Evolutionary conservation across 2,329 filamentous ascomycete genomes (phyloP).

Genomic region (Aureobasidium sp.): DNA sequence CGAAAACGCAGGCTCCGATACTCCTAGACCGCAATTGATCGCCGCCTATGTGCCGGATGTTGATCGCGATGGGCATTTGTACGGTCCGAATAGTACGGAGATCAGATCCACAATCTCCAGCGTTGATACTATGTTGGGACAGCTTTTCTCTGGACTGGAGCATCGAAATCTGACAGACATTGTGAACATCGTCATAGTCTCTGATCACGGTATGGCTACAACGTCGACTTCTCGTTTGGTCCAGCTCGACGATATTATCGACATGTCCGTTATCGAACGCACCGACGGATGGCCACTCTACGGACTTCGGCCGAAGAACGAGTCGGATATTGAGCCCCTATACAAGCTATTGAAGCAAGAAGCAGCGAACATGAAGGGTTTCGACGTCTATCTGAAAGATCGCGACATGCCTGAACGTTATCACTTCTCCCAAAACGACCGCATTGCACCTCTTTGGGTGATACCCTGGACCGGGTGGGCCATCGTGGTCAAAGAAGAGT

Average conservation of each 20-base stretch:
- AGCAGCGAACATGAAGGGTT: conserved; percentile 57
- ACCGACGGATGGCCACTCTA: conserved; percentile 92
- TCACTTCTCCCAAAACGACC: conserved; percentile 79
- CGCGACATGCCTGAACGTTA: conserved; percentile 86
- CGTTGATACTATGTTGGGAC: conserved; percentile 77
- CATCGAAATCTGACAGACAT: conserved; percentile 77
- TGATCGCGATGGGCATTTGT: conserved; percentile 77
- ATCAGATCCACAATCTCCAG: conserved; percentile 68
- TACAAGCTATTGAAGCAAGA: conserved; percentile 54
- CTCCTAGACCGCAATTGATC: conserved; percentile 78
- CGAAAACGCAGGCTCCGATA: conserved; percentile 32
- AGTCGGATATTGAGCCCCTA: conserved; percentile 57
- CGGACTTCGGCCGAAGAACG: conserved; percentile 73
- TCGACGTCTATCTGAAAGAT: conserved; percentile 82
- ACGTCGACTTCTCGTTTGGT: conserved; percentile 74
- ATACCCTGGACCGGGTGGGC: conserved; percentile 90
- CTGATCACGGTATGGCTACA: conserved; percentile 96
- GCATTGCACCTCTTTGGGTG: conserved; percentile 93
- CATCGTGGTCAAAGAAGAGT: conserved; percentile 73
- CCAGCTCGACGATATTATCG: conserved; percentile 83
- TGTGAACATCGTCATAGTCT: conserved; percentile 93
- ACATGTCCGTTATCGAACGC: conserved; percentile 69
- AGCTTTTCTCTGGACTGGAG: conserved; percentile 68
- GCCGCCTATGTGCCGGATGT: conserved; percentile 93
- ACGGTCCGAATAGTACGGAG: conserved; percentile 91